Evolutionary conservation across 176 grass and related monocot species (phyloP).

Genomic region (Avena eriantha): DNA sequence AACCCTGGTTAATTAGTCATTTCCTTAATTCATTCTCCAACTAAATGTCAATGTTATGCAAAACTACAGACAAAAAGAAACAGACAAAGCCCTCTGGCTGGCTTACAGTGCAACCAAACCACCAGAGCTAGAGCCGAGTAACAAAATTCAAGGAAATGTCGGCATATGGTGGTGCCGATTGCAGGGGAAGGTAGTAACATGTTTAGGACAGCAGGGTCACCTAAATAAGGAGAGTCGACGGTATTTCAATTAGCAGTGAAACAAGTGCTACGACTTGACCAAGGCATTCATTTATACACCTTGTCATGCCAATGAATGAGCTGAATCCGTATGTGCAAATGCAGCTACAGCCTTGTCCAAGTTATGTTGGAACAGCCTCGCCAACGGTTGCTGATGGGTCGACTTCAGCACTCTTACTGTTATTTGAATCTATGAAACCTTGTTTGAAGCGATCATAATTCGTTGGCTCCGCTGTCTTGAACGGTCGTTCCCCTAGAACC

Average conservation of each 20-base stretch:
- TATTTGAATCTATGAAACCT: constrained; percentile 64
- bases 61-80: not conserved
- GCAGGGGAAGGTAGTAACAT: not conserved
- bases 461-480: constrained; percentile 57
- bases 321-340: constrained; percentile 1
- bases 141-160: constrained; percentile 22
- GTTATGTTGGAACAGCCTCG: constrained; percentile 52
- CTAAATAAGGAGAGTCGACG: not conserved
- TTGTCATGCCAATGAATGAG: constrained; percentile 5
- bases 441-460: constrained; percentile 86
- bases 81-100: not conserved
- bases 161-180: not conserved
- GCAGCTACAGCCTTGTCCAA: not conserved
- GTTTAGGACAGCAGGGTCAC: not conserved
- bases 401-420: constrained; percentile 43
- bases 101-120: not conserved
- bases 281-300: constrained; percentile 29
- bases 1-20: not conserved
- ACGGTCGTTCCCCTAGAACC: constrained; percentile 81
- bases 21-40: not conserved
- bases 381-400: constrained; percentile 47
- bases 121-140: not conserved
- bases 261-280: not conserved
- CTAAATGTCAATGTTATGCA: not conserved
- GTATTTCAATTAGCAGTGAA: not conserved